Percentiles rank a stretch among this genome's conserved stretches.
These are phyloP conservation scores for Populus pruinosa DNA, from an alignment of 345 rosid genomes.

Conservation along the genomic window DNA sequence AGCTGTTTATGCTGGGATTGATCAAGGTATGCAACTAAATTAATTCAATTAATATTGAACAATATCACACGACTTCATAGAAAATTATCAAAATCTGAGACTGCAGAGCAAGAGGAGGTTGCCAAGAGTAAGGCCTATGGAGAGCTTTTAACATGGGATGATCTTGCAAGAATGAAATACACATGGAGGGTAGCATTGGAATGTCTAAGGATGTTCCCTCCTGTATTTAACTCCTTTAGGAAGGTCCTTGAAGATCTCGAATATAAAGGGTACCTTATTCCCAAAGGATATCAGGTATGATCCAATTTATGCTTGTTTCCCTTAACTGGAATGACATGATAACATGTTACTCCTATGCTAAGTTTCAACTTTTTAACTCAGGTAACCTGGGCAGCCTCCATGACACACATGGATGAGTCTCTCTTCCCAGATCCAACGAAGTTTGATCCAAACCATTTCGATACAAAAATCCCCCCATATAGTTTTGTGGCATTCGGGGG, in stretches of 20 bases:
- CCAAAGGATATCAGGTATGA: slow-evolving; percentile 39
- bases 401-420: slow-evolving; percentile 33
- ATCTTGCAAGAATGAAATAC: slow-evolving; percentile 34
- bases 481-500: slow-evolving; percentile 27
- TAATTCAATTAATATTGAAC: background rate
- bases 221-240: slow-evolving; percentile 22
- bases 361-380: background rate
- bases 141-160: slow-evolving; percentile 35
- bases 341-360: too few species aligned
- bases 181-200: slow-evolving; percentile 40
- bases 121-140: slow-evolving; percentile 12
- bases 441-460: slow-evolving; percentile 30
- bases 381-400: slow-evolving; percentile 28
- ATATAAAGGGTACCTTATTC: slow-evolving; percentile 30
- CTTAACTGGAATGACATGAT: background rate
- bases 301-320: background rate
- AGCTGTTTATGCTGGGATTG: background rate
- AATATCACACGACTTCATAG: background rate
- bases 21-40: slow-evolving; percentile 11
- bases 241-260: slow-evolving; percentile 21
- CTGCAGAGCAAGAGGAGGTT: slow-evolving; percentile 20
- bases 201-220: slow-evolving; percentile 33
- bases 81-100: background rate
- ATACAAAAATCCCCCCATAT: slow-evolving; percentile 28
- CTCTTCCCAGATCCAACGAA: slow-evolving; percentile 28